Evolutionary conservation across 192 early-diverging fungal species (phyloP).

Genomic region (Coemansia sp.): DNA sequence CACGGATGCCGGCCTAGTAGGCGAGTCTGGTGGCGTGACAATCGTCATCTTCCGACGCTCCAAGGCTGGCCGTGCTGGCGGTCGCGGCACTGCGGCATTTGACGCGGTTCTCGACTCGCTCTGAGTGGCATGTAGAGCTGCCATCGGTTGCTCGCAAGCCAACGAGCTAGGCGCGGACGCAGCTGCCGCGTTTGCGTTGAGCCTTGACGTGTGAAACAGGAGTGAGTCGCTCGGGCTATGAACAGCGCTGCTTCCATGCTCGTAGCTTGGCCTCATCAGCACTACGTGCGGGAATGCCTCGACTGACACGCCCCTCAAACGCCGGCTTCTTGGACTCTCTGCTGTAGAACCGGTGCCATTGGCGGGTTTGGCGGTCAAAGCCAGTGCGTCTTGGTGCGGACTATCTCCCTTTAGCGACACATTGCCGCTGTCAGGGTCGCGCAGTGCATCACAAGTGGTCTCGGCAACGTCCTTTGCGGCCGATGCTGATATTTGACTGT

Average conservation of each 20-base stretch:
- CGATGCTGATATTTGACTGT: background rate
- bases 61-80: background rate
- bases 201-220: conserved; percentile 12
- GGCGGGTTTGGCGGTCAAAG: background rate
- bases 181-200: background rate
- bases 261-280: background rate
- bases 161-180: background rate
- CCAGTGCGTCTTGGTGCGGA: background rate
- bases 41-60: conserved; percentile 3
- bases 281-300: conserved; percentile 16
- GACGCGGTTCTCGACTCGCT: background rate
- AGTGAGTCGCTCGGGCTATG: conserved; percentile 19
- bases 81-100: background rate
- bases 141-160: background rate
- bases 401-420: conserved; percentile 3
- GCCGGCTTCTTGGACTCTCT: background rate
- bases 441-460: background rate
- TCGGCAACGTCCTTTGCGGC: background rate
- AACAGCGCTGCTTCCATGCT: background rate
- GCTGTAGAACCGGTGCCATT: background rate
- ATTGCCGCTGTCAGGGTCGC: conserved; percentile 4
- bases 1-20: background rate
- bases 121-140: background rate
- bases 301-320: background rate
- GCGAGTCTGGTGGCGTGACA: conserved; percentile 33